Evolutionary conservation across 805 yeast genomes (phyloP).

Genomic region (Lachancea lanzarotensis): DNA sequence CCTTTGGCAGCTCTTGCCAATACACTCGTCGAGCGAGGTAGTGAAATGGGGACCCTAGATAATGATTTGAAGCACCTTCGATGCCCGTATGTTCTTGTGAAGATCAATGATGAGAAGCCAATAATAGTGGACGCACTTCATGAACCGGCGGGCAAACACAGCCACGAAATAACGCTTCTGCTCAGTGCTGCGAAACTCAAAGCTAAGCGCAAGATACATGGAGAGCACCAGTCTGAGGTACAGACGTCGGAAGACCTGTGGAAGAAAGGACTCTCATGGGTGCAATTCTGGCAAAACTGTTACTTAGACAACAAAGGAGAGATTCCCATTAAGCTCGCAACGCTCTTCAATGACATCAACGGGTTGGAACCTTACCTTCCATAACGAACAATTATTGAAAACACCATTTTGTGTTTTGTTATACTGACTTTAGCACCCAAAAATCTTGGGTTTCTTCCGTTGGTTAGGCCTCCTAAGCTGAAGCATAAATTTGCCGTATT

Average conservation of each 20-base stretch:
- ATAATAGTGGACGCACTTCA: conserved; percentile 7
- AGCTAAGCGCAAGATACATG: conserved; percentile 11
- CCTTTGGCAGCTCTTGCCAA: conserved; percentile 11
- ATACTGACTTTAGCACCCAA: too few relatives aligned
- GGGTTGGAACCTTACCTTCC: not conserved
- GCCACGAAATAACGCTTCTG: conserved; percentile 11
- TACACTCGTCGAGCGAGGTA: conserved; percentile 11
- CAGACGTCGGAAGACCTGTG: conserved; percentile 8
- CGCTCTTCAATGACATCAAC: not conserved
- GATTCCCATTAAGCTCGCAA: conserved; percentile 3
- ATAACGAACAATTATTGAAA: too few relatives aligned
- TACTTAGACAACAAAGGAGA: conserved; percentile 11
- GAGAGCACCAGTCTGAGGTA: conserved; percentile 5
- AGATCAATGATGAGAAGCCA: not conserved
- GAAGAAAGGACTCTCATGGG: conserved; percentile 12
- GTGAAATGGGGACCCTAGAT: not conserved
- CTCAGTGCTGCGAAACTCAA: conserved; percentile 15
- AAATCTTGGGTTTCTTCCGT: too few relatives aligned
- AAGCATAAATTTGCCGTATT: too few relatives aligned
- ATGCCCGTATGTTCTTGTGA: conserved; percentile 7
- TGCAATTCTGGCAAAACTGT: conserved; percentile 13
- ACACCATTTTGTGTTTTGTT: too few relatives aligned
- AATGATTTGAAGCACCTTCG: conserved; percentile 7
- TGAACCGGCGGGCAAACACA: conserved; percentile 9
- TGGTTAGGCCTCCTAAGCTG: too few relatives aligned